Evolutionary conservation across 192 early-diverging fungal genomes (phyloP), one percentile per base, ranked within the genome.

Genomic region (Gigaspora rosea): DNA sequence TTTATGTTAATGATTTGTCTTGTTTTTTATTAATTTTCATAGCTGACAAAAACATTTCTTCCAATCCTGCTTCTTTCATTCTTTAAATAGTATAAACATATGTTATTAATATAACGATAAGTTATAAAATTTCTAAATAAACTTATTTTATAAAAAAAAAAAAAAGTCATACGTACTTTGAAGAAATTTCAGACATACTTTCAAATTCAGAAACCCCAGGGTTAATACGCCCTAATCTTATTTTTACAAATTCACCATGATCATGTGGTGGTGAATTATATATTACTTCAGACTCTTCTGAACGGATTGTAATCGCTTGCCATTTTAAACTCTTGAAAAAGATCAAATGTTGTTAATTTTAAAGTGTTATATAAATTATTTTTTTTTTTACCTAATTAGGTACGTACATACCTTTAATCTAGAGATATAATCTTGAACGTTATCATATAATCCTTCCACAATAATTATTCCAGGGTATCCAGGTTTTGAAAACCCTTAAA

Each of bases 401-500:
- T 20, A 22, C 11, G 27, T 8, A 59, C 62, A 41, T 64, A 41
- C 62, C 15, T 64, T 64, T 16, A 64, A 33, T 35, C 62, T 64
- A 13, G 35, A 64, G 12, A 64, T 36, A 36, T 64, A 64, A 33
- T 64, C 62, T 35, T 64, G 62, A 11, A 64, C 62, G 4, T 41
- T 64, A 35, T 64, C 62, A 64, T 64, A 16, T 64, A 64, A 64
- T 35, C 62, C 62, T 64, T 64, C 62, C 12, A 36, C 33, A 35
- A 64, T 64, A 64, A 64, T 64, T 33, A 64, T 64, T 64, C 62
- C 62, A 36, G 62, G 62, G 33, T 64, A 64, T 64, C 62, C 62
- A 35, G 62, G 62, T 35, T 64, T 64, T 33, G 62, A 64, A 36
- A 35, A 64, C 16, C 62, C 62, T 64, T 64, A 15, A 63, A 35